phyloP scores from a whole-genome alignment of 1,284 basidiomycete genomes.

The Sporisorium scitamineum region DNA sequence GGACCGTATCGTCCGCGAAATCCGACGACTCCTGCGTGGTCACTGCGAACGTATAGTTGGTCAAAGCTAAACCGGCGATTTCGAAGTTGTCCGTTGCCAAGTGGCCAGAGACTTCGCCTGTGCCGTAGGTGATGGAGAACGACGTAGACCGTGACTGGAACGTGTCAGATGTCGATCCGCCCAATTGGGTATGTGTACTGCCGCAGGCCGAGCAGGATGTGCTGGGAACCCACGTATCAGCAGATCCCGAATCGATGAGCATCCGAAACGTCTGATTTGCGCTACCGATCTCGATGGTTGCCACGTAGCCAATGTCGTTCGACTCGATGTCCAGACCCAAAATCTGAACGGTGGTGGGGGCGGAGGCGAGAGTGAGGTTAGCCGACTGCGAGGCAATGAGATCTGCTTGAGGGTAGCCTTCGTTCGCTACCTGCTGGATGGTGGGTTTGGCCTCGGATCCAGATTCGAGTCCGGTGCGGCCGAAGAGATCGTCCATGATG shows the following conservation, averaged over 20 bases:
- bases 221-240: conserved; percentile 78
- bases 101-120: conserved; percentile 78
- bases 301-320: conserved; percentile 77
- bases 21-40: conserved; percentile 76
- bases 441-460: conserved; percentile 23
- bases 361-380: conserved; percentile 42
- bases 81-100: conserved; percentile 78
- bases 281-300: conserved; percentile 82
- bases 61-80: conserved; percentile 77
- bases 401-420: conserved; percentile 33
- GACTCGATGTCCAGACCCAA: conserved; percentile 80
- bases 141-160: conserved; percentile 73
- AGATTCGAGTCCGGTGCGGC: conserved; percentile 22
- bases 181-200: conserved; percentile 76
- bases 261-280: conserved; percentile 78
- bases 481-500: conserved; percentile 37
- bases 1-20: conserved; percentile 71
- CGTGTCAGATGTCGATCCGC: conserved; percentile 76
- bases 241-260: conserved; percentile 82
- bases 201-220: conserved; percentile 53
- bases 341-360: conserved; percentile 74
- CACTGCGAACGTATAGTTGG: conserved; percentile 79
- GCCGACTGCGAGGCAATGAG: conserved; percentile 35
- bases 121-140: conserved; percentile 81
- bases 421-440: conserved; percentile 9